Percentiles rank a stretch among this genome's conserved stretches.
phyloP scores from a whole-genome alignment of 116 monocot species.

The Papilionanthe hybrid region DNA sequence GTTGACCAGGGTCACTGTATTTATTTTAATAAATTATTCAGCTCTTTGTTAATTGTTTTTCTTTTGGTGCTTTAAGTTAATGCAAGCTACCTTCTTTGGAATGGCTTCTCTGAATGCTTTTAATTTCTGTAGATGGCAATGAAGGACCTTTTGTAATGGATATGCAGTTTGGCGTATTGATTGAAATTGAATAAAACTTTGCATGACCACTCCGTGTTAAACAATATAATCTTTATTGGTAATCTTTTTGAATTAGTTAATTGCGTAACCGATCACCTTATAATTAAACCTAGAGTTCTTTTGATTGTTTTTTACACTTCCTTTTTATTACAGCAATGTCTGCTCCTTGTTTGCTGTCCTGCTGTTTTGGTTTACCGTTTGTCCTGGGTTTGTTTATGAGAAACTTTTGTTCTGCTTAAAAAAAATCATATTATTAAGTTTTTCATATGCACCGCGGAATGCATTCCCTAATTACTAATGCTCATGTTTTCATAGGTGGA shows the following conservation, averaged over 20 bases:
- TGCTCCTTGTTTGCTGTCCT: neutral
- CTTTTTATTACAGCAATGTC: neutral
- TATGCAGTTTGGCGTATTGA: neutral
- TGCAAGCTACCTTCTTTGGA: neutral
- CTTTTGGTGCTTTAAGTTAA: neutral
- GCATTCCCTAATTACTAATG: neutral
- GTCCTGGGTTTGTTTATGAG: neutral
- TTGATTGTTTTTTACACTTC: neutral
- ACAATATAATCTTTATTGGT: neutral
- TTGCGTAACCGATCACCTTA: neutral
- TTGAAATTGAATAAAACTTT: neutral
- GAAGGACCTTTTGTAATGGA: neutral
- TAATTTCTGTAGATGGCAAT: neutral
- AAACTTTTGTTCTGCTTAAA: neutral
- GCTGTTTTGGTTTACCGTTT: neutral
- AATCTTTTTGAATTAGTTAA: neutral
- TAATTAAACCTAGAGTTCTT: neutral
- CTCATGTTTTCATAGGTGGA: slow-evolving; percentile 53
- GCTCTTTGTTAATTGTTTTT: neutral
- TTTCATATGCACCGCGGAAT: neutral
- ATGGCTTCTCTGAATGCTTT: neutral
- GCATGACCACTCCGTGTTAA: neutral
- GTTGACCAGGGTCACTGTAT: neutral
- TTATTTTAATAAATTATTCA: neutral
- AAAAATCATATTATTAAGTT: neutral